Conservation (phyloP, 352 stramenopile genomes). For the Phytophthora europaea region DNA sequence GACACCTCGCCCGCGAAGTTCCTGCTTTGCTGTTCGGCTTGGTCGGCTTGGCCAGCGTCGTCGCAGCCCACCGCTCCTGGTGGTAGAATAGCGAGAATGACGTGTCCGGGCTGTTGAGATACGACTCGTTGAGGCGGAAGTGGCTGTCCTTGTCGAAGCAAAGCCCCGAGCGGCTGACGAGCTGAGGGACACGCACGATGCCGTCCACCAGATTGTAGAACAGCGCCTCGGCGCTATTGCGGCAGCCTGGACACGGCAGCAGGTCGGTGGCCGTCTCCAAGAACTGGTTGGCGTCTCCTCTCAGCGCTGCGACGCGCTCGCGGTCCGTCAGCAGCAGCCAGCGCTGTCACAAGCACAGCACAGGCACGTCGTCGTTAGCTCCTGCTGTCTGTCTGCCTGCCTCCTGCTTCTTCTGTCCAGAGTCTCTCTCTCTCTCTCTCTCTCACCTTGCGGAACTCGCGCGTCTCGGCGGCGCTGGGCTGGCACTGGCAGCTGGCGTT, state of each 20-base stretch:
- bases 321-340: slow-evolving; percentile 84
- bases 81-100: slow-evolving; percentile 83
- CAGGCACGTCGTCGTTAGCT: slow-evolving; percentile 25
- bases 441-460: slow-evolving; percentile 86
- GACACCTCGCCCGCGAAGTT: slow-evolving; percentile 65
- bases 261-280: slow-evolving; percentile 78
- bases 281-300: slow-evolving; percentile 74
- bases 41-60: slow-evolving; percentile 60
- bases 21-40: slow-evolving; percentile 46
- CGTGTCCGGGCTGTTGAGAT: slow-evolving; percentile 72
- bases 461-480: slow-evolving; percentile 71
- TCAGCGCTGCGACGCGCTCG: slow-evolving; percentile 75
- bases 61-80: slow-evolving; percentile 74
- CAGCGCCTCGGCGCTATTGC: slow-evolving; percentile 80
- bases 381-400: background rate
- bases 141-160: slow-evolving; percentile 66
- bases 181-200: slow-evolving; percentile 43
- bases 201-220: slow-evolving; percentile 77
- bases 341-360: slow-evolving; percentile 52
- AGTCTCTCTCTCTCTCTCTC: background rate
- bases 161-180: slow-evolving; percentile 64
- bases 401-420: background rate
- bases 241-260: slow-evolving; percentile 80
- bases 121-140: slow-evolving; percentile 77
- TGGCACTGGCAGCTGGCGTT: slow-evolving; percentile 64